These are phyloP conservation scores for Yamadazyma tumulicola DNA, from an alignment of 805 yeast genomes.

Conservation along the genomic window DNA sequence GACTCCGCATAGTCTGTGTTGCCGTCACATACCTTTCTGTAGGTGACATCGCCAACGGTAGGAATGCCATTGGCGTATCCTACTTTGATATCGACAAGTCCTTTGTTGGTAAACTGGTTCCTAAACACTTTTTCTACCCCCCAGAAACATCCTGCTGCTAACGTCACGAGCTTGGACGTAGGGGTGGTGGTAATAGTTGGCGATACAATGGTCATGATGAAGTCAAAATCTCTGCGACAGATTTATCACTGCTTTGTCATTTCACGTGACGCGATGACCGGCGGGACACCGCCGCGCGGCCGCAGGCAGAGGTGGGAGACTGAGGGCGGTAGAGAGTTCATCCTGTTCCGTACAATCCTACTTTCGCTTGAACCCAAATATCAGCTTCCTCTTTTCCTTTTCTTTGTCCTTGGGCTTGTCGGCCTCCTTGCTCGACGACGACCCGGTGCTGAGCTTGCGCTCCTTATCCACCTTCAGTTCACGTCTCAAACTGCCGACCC, in stretches of 20 bases:
- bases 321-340: no score
- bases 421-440: slow-evolving; percentile 11
- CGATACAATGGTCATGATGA: slow-evolving; percentile 22
- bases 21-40: slow-evolving; percentile 72
- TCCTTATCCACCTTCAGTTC: slow-evolving; percentile 21
- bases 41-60: slow-evolving; percentile 36
- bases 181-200: slow-evolving; percentile 33
- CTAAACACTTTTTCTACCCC: slow-evolving; percentile 82
- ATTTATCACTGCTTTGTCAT: no score
- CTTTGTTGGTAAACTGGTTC: slow-evolving; percentile 62
- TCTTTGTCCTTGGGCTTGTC: no score
- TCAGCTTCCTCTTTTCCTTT: slow-evolving; percentile 24
- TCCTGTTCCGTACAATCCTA: no score
- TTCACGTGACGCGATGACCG: no score
- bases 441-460: slow-evolving; percentile 20
- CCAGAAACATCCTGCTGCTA: slow-evolving; percentile 77
- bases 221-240: no score
- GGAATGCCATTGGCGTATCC: slow-evolving; percentile 91
- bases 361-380: slow-evolving; percentile 36
- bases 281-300: no score
- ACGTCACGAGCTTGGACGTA: slow-evolving; percentile 33
- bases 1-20: slow-evolving; percentile 79
- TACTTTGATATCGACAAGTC: slow-evolving; percentile 72
- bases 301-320: no score
- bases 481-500: slow-evolving; percentile 37